These are phyloP conservation scores for Dactylellina cionopaga DNA, from an alignment of 2,329 filamentous ascomycete genomes.

Conservation along the genomic window DNA sequence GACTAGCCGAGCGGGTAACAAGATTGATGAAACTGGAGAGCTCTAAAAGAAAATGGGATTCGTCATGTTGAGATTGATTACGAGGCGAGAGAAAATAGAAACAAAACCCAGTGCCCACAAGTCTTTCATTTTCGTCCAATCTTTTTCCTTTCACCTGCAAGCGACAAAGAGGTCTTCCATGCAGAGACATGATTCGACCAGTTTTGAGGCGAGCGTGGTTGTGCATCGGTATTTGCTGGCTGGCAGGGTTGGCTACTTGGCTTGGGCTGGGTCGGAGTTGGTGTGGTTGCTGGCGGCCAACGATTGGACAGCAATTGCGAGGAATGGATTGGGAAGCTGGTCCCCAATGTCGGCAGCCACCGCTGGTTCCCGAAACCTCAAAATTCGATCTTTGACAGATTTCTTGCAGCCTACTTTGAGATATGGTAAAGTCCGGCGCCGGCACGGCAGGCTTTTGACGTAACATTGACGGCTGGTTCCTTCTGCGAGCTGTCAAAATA, in stretches of 20 bases:
- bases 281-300: slow-evolving; percentile 47
- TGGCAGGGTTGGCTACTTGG: slow-evolving; percentile 46
- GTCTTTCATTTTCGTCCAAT: slow-evolving; percentile 20
- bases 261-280: no score
- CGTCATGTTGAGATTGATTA: slow-evolving; percentile 16
- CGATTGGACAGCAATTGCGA: slow-evolving; percentile 38
- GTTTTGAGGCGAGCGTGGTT: slow-evolving; percentile 45
- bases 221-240: slow-evolving; percentile 52
- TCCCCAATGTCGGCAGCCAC: no score
- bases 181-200: slow-evolving; percentile 31
- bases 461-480: no score
- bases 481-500: no score
- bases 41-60: slow-evolving; percentile 38
- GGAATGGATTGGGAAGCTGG: no score
- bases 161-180: slow-evolving; percentile 29
- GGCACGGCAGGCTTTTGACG: no score
- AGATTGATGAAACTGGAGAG: slow-evolving; percentile 31
- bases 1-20: slow-evolving; percentile 44
- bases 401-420: no score
- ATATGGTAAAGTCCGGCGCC: no score
- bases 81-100: slow-evolving; percentile 30
- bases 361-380: no score
- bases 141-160: slow-evolving; percentile 17
- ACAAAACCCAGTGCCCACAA: background rate
- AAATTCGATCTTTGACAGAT: no score